Conservation (phyloP, 768 basidiomycete species). For the Glaciozyma antarctica region DNA sequence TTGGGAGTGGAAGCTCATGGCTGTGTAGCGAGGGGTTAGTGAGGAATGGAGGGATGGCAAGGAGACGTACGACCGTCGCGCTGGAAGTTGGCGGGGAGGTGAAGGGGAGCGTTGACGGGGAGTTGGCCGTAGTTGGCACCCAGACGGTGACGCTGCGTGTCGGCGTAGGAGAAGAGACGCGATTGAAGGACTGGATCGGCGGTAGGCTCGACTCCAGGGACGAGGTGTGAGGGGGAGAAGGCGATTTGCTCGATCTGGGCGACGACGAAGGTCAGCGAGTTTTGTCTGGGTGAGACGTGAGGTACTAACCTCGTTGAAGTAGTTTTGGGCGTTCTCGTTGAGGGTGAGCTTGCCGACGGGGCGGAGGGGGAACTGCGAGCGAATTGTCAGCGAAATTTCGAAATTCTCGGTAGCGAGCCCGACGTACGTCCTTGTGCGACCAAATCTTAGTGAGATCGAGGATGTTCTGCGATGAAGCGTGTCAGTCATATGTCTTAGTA, state of each 20-base stretch:
- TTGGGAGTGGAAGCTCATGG: constrained; percentile 51
- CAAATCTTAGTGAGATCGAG: constrained; percentile 71
- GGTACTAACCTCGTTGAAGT: constrained; percentile 40
- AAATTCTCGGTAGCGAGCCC: constrained; percentile 15
- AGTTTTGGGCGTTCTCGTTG: constrained; percentile 42
- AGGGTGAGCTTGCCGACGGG: constrained; percentile 42
- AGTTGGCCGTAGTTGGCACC: constrained; percentile 54
- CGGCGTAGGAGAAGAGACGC: constrained; percentile 82
- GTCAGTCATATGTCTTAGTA: no score
- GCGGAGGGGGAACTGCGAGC: constrained; percentile 42
- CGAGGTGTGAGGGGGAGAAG: constrained; percentile 76
- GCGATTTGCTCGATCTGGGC: constrained; percentile 48
- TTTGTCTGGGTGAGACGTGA: background rate
- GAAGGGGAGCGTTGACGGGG: constrained; percentile 71
- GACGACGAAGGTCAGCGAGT: constrained; percentile 14
- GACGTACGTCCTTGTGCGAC: constrained; percentile 38
- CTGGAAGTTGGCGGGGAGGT: constrained; percentile 79
- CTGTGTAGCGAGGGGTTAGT: background rate
- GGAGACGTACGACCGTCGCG: constrained; percentile 54
- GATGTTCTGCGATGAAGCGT: constrained; percentile 46
- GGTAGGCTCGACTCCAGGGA: constrained; percentile 82
- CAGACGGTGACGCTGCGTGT: constrained; percentile 41
- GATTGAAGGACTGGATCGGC: constrained; percentile 89
- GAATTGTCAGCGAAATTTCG: constrained; percentile 32
- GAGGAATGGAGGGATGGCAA: constrained; percentile 45